These are phyloP conservation scores for Russula compacta DNA, from an alignment of 768 basidiomycete genomes.

Conservation along the genomic window DNA sequence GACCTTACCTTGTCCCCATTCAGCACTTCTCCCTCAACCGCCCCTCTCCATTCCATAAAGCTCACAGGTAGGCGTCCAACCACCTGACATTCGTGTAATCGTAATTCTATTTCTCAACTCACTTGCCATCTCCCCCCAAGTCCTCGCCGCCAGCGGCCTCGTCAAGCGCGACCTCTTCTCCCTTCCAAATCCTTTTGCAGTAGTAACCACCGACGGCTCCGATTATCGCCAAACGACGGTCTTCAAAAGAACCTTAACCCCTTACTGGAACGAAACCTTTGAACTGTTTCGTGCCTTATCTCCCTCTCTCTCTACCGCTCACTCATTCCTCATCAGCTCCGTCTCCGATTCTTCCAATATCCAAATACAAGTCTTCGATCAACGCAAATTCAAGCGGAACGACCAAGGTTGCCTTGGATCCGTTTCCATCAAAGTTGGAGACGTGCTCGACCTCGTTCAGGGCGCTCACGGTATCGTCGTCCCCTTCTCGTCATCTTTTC, in stretches of 20 bases:
- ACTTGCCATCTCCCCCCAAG: conserved; percentile 28
- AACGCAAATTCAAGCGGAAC: conserved; percentile 76
- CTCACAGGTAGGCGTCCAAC: not conserved
- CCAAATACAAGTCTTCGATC: conserved; percentile 83
- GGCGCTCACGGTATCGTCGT: conserved; percentile 23
- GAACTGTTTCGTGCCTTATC: conserved; percentile 48
- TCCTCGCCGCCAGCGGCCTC: conserved; percentile 67
- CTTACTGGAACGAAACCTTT: conserved; percentile 80
- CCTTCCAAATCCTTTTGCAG: conserved; percentile 83
- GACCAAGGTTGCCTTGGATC: conserved; percentile 64
- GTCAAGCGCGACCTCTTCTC: conserved; percentile 71
- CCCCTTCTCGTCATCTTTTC: not conserved
- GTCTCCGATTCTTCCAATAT: conserved; percentile 69
- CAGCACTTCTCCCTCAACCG: not conserved
- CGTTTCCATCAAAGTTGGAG: conserved; percentile 36
- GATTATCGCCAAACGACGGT: conserved; percentile 69
- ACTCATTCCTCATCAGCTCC: conserved; percentile 34
- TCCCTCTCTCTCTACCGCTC: not conserved
- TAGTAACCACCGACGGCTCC: conserved; percentile 75
- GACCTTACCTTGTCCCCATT: not conserved
- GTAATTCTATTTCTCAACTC: not conserved
- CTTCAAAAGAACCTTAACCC: conserved; percentile 56
- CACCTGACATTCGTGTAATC: not conserved
- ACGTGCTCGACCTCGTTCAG: conserved; percentile 32
- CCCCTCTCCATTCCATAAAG: conserved; percentile 1